Conservation (phyloP, 176 grass and related monocot genomes). For the Eremochloa ophiuroides region DNA sequence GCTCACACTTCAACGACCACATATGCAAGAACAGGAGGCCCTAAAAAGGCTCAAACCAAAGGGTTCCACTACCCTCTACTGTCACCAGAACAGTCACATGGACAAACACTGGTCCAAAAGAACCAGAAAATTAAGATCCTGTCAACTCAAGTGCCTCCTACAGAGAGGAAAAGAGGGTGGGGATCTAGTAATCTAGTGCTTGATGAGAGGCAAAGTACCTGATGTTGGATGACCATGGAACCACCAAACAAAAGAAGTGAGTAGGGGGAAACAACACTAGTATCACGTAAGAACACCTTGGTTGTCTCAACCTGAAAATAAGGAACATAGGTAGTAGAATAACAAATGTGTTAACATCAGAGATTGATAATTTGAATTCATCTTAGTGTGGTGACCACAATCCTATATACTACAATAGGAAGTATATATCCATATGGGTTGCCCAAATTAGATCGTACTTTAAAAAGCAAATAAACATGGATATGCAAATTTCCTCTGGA, state of each 20-base stretch:
- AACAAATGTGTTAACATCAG: slow-evolving; percentile 24
- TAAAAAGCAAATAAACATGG: background rate
- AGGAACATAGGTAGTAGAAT: slow-evolving; percentile 27
- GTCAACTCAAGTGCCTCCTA: background rate
- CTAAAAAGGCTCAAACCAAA: background rate
- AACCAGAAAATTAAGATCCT: background rate
- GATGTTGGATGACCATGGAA: slow-evolving; percentile 86
- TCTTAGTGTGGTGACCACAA: background rate
- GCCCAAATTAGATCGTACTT: background rate
- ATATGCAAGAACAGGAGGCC: background rate
- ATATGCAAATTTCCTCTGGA: background rate
- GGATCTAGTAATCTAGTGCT: background rate
- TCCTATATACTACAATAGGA: background rate
- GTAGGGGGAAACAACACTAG: slow-evolving; percentile 76
- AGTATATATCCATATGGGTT: background rate
- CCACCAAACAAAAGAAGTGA: slow-evolving; percentile 94
- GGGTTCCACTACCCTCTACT: background rate
- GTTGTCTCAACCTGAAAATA: slow-evolving; percentile 86
- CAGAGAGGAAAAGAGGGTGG: background rate
- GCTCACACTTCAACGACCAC: background rate
- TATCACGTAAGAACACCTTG: slow-evolving; percentile 82
- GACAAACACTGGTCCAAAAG: background rate
- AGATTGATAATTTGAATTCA: background rate
- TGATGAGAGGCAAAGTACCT: slow-evolving; percentile 44
- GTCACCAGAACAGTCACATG: background rate